Evolutionary conservation across 768 basidiomycete species (phyloP), one percentile per base, ranked within the genome.

Genomic region (Hericium erinaceus): DNA sequence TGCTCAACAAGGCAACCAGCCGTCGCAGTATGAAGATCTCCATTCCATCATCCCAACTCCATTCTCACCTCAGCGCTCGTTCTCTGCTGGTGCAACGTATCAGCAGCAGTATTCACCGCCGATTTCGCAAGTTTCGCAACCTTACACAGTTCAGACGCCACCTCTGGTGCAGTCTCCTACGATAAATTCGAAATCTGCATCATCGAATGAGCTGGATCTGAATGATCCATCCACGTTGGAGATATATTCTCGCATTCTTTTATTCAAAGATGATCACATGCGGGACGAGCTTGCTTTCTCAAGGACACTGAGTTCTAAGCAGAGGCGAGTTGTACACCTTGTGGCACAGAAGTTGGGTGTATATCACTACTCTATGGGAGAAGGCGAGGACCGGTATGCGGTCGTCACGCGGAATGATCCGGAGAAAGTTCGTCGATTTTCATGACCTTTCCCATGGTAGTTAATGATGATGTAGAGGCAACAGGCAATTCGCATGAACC

Each of bases 231-330:
- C 88, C 26, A 95, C 94, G 9, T 76, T 99, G 63, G 95, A 98
- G 72, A 97, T 99, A 64, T 98, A 98, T 70, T 98, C 97, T 52
- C 82, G 94, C 63, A 90, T 98, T 62, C 75, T 98, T 40, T 78
- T 98, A 40, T 99, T 99, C 84, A 98, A 95, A 76, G 94, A 97
- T 65, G 95, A 98, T 70, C 84, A 81, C 64, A 94, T 98, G 92
- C 81, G 95, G 39, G 95, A 98, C 65, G 95, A 98, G 70, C 83
- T 98, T 56, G 94, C 95, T 4, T 98, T 98, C 72, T 94, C 95
- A n/a, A 76, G 91, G 57, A 84, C 86, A 13, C 80, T 98, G 18
- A 76, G 81, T 37, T 82, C 92, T 20, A 89, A 89, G 69, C 94
- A 98, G 69, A 76, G 95, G 60, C 77, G 95, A 62, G 87, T 93